These are phyloP conservation scores for Dictyostelium discoideum DNA, from an alignment of 78 protist species.

Conservation along the genomic window DNA sequence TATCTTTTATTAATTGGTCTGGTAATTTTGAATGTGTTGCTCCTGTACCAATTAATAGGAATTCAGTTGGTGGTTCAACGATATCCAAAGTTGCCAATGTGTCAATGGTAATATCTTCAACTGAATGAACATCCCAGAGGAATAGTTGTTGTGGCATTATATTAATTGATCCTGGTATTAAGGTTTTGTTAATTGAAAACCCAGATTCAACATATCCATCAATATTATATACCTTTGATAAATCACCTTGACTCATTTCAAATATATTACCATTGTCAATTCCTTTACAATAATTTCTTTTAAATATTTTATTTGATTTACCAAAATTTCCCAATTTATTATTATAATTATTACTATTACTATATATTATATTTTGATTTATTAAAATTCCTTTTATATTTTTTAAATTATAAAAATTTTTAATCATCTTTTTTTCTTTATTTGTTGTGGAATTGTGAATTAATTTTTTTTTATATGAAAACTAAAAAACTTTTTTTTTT, in stretches of 20 bases:
- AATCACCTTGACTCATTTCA: conserved; percentile 21
- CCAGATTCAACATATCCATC: conserved; percentile 68
- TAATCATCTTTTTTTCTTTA: neutral
- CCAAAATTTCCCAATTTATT: neutral
- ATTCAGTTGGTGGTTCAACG: conserved; percentile 57
- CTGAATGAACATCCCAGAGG: conserved; percentile 63
- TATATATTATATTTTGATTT: neutral
- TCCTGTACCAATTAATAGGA: conserved; percentile 59
- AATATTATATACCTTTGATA: neutral
- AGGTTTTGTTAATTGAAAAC: conserved; percentile 24
- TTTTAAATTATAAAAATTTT: neutral
- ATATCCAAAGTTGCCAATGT: conserved; percentile 24
- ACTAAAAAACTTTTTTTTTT: too few relatives aligned
- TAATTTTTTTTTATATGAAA: too few relatives aligned
- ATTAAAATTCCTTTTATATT: neutral
- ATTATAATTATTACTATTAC: neutral
- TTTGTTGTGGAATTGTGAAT: too few relatives aligned
- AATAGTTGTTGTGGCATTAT: conserved; percentile 16
- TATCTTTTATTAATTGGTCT: neutral
- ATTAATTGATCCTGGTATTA: conserved; percentile 57
- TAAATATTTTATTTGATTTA: neutral
- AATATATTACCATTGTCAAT: neutral
- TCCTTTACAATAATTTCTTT: conserved; percentile 22
- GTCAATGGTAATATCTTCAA: conserved; percentile 23
- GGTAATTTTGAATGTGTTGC: neutral